Conservation (phyloP, 1,284 basidiomycete genomes). For the Tranzscheliella williamsii region DNA sequence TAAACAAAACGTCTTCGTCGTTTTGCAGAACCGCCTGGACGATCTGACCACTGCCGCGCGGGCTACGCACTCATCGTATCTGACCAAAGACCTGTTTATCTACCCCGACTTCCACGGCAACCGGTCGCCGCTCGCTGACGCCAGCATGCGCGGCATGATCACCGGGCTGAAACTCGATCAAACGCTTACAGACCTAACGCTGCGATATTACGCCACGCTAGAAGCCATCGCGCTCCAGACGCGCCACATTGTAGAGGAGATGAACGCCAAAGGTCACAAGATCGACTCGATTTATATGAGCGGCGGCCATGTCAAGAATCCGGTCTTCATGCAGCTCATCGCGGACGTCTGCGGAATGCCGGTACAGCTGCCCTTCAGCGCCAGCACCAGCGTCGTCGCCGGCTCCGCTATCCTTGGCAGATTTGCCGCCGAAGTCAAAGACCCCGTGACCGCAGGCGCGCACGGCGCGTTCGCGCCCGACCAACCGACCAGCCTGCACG, state of each 20-base stretch:
- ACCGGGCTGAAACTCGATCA: conserved; percentile 82
- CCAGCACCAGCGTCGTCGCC: conserved; percentile 81
- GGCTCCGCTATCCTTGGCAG: conserved; percentile 92
- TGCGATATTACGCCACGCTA: conserved; percentile 86
- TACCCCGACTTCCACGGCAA: conserved; percentile 89
- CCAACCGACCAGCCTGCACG: conserved; percentile 31
- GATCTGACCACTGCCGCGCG: conserved; percentile 66
- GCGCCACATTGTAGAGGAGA: conserved; percentile 86
- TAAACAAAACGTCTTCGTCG: conserved; percentile 64
- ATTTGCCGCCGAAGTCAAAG: conserved; percentile 73
- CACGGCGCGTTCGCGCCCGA: conserved; percentile 42
- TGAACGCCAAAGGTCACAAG: conserved; percentile 83
- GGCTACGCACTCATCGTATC: conserved; percentile 66
- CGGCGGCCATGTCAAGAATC: conserved; percentile 62
- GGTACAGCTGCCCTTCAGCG: conserved; percentile 77
- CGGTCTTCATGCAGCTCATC: conserved; percentile 66
- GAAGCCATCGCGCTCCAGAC: conserved; percentile 95
- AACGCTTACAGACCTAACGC: conserved; percentile 78
- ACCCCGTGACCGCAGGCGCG: conserved; percentile 5
- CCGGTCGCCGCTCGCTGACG: conserved; percentile 91
- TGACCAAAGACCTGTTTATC: conserved; percentile 86
- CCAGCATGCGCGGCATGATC: conserved; percentile 87
- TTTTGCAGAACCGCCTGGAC: conserved; percentile 77
- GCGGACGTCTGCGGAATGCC: conserved; percentile 82
- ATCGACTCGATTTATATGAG: conserved; percentile 89